These are phyloP conservation scores for Bruguiera hainesii DNA, from an alignment of 441 rosid genomes.

Conservation along the genomic window DNA sequence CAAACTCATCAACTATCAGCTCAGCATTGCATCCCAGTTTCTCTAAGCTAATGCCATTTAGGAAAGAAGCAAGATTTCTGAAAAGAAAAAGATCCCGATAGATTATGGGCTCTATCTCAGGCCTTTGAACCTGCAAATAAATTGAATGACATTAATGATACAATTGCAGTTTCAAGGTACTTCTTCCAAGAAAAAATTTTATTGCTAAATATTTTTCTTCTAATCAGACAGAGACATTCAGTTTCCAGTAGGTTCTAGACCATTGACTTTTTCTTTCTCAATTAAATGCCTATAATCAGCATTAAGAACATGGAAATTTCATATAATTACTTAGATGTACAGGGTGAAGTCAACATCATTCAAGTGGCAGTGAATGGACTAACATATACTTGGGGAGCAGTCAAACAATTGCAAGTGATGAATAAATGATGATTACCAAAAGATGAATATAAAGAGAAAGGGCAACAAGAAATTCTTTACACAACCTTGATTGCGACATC, in stretches of 20 bases:
- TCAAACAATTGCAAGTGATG: not conserved
- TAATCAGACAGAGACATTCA: not conserved
- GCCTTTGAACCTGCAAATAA: conserved; percentile 79
- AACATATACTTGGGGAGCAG: no score
- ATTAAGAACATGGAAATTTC: no score
- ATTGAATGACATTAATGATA: conserved; percentile 12
- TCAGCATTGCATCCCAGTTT: conserved; percentile 95
- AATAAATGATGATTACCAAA: not conserved
- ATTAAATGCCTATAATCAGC: no score
- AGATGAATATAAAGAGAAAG: not conserved
- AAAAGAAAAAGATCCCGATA: conserved; percentile 93
- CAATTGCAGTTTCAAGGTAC: not conserved
- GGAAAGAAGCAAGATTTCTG: conserved; percentile 88
- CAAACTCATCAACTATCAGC: conserved; percentile 94
- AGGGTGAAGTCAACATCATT: no score
- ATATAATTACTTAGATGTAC: no score
- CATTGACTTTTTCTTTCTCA: no score
- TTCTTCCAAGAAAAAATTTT: not conserved
- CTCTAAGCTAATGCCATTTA: conserved; percentile 82
- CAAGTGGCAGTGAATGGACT: no score
- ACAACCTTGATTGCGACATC: conserved; percentile 96
- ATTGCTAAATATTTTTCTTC: not conserved
- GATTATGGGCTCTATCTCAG: conserved; percentile 85
- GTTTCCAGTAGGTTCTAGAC: not conserved
- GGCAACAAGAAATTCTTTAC: not conserved